These are phyloP conservation scores for Saraca asoca DNA, from an alignment of 331 rosid species.

Conservation along the genomic window DNA sequence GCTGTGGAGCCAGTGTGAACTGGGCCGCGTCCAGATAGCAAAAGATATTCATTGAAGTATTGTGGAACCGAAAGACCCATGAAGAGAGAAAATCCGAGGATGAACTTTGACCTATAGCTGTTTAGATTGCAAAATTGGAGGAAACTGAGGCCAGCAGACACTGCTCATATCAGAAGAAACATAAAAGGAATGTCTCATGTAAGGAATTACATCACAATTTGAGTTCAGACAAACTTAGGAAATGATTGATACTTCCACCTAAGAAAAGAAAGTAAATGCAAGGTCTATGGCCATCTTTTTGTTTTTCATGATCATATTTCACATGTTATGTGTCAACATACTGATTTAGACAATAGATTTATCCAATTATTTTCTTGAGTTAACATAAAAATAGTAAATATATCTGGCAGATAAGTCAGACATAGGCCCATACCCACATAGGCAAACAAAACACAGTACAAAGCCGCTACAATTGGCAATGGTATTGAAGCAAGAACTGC, in stretches of 20 bases:
- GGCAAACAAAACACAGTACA: conserved; percentile 79
- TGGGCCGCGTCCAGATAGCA: conserved; percentile 60
- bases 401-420: background rate
- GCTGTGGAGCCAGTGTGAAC: conserved; percentile 60
- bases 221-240: background rate
- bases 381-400: background rate
- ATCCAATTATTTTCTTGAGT: background rate
- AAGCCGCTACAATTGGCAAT: conserved; percentile 74
- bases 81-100: conserved; percentile 81
- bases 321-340: background rate
- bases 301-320: background rate
- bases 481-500: conserved; percentile 89
- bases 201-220: background rate
- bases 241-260: too few species aligned
- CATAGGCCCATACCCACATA: conserved; percentile 60
- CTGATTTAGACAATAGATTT: background rate
- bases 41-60: conserved; percentile 55
- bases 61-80: conserved; percentile 82
- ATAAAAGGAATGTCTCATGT: background rate
- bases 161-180: conserved; percentile 50
- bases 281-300: conserved; percentile 18
- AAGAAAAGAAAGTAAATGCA: background rate
- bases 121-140: conserved; percentile 90
- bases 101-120: conserved; percentile 74
- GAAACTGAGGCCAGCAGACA: conserved; percentile 65